These are phyloP conservation scores for Quercus phellos DNA, from an alignment of 331 rosid genomes.

Conservation along the genomic window DNA sequence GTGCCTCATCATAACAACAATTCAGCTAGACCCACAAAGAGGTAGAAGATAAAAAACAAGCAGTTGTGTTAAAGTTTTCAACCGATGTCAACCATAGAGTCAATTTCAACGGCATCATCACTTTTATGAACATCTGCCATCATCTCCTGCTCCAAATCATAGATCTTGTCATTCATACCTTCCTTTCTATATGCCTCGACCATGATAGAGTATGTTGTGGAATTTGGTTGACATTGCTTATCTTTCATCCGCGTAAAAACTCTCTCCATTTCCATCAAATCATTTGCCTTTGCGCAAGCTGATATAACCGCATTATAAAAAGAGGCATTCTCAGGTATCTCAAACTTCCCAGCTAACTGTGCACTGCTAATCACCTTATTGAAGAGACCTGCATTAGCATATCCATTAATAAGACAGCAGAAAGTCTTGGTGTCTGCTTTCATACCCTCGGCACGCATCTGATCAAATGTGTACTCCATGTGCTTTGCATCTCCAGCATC, in stretches of 20 bases:
- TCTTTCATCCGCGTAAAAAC: slow-evolving; percentile 85
- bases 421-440: slow-evolving; percentile 87
- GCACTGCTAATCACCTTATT: slow-evolving; percentile 80
- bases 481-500: slow-evolving; percentile 81
- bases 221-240: slow-evolving; percentile 58
- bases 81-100: neutral
- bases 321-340: slow-evolving; percentile 69
- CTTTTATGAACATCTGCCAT: slow-evolving; percentile 2
- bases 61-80: neutral
- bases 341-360: slow-evolving; percentile 72
- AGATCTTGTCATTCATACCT: slow-evolving; percentile 87
- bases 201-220: slow-evolving; percentile 58
- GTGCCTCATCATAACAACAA: neutral
- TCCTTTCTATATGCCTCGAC: slow-evolving; percentile 74
- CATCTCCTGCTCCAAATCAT: slow-evolving; percentile 59
- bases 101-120: neutral
- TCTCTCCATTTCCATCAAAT: slow-evolving; percentile 91
- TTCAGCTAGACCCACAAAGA: neutral
- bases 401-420: slow-evolving; percentile 91
- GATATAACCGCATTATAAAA: slow-evolving; percentile 73
- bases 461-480: slow-evolving; percentile 89
- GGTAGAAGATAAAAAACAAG: neutral
- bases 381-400: slow-evolving; percentile 90
- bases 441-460: slow-evolving; percentile 97
- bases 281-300: slow-evolving; percentile 92